Evolutionary conservation across 1,284 basidiomycete genomes (phyloP), one percentile per base, ranked within the genome.

Genomic region (Austroboletus niveus): DNA sequence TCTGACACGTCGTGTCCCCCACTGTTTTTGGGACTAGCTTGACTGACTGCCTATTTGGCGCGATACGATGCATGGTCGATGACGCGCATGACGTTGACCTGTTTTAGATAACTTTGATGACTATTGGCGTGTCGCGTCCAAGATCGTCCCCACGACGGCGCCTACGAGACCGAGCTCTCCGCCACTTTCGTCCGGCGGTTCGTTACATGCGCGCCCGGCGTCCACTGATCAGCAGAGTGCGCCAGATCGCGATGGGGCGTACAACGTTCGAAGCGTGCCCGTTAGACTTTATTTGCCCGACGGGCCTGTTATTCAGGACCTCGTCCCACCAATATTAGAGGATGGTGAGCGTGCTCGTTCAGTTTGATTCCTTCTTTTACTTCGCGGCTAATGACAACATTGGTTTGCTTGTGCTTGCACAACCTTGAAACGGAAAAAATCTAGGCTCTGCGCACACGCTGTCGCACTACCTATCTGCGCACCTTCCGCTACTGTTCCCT

Each of bases 211-310:
- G 17, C 79, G 89, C 24, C 84, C 89, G 41, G 78, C 85, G 36
- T 82, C 89, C 29, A 80, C 82, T 11, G 89, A 92, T 64, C 79
- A 83, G 4, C 72, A 74, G 29, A 77, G 71, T 47, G 75, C 72
- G 14, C 73, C 77, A 9, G 84, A 84, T 59, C 75, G 79, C 35
- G 89, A 91, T 57, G 85, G 85, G 32, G 91, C 91, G 1, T 94
- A 92, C 66, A 86, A 80, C 51, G 89, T 94, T 27, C 80, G 92
- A 45, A 91, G 87, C 60, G 81, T 98, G 0, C 95, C 96, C 4
- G 81, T 95, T 38, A 83, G 93, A 65, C 73, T 99, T 55, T 96
- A 95, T 67, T 78, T 98, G 29, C 94, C 95, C 22, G 90, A 95
- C 56, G 93, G 91, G 0, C 93, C 93, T 1, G 88, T 94, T 8